phyloP scores from a whole-genome alignment of 768 basidiomycete genomes.

The Naganishia vaughanmartiniae region DNA sequence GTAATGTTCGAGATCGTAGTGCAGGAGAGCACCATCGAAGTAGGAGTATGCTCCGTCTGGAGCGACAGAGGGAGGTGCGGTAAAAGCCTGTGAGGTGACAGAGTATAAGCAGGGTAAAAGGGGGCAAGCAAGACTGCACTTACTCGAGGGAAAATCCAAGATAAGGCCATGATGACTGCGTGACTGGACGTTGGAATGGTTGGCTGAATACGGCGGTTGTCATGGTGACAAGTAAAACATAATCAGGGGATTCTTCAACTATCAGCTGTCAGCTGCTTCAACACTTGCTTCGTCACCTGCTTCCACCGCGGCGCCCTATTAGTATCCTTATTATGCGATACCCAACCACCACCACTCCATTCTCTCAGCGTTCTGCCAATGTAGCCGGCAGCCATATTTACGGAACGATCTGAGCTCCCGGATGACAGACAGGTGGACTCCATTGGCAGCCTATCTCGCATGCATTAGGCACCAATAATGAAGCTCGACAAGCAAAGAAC shows the following conservation, averaged over 20 bases:
- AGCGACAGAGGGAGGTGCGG: not conserved
- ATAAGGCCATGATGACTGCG: constrained; percentile 18
- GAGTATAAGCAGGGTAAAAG: not conserved
- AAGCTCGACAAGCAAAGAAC: no score
- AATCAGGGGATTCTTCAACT: not conserved
- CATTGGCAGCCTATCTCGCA: no score
- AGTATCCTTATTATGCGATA: no score
- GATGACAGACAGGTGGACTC: no score
- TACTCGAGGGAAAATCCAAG: constrained; percentile 23
- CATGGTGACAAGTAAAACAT: no score
- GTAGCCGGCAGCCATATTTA: no score
- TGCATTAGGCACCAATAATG: no score
- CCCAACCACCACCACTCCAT: no score
- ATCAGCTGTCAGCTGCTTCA: not conserved
- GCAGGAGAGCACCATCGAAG: constrained; percentile 23
- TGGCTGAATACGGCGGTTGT: not conserved
- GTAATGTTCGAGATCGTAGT: constrained; percentile 13
- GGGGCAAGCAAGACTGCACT: not conserved
- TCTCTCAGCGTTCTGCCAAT: no score
- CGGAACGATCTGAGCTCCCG: no score
- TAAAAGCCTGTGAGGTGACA: not conserved
- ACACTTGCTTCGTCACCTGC: not conserved
- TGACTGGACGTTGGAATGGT: not conserved
- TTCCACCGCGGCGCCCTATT: no score
- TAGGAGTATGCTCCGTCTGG: constrained; percentile 25